Evolutionary conservation across 2,329 filamentous ascomycete genomes (phyloP).

Genomic region (Aspergillus neotritici): DNA sequence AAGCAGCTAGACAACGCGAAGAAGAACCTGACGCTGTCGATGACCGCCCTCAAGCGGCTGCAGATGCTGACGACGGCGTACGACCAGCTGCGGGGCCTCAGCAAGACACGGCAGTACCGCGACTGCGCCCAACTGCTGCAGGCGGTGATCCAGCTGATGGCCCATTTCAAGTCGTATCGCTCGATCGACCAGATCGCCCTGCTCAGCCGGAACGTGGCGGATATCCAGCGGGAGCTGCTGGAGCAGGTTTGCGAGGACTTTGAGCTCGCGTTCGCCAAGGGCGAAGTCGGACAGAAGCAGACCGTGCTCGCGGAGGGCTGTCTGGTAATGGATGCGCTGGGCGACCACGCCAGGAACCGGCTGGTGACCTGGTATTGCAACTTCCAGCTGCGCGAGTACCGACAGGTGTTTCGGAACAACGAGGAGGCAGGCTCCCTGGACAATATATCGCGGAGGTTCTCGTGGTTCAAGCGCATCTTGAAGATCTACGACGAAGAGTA

Average conservation of each 20-base stretch:
- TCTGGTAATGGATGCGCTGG: slow-evolving; percentile 88
- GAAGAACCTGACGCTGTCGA: slow-evolving; percentile 89
- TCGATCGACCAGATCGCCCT: slow-evolving; percentile 97
- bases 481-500: slow-evolving; percentile 96
- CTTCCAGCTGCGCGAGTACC: slow-evolving; percentile 89
- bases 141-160: slow-evolving; percentile 95
- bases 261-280: slow-evolving; percentile 87
- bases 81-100: slow-evolving; percentile 80
- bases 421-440: slow-evolving; percentile 94
- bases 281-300: slow-evolving; percentile 66
- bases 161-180: slow-evolving; percentile 95
- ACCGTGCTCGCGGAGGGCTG: slow-evolving; percentile 78
- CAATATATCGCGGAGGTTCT: slow-evolving; percentile 90
- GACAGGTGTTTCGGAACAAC: slow-evolving; percentile 90
- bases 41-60: slow-evolving; percentile 93
- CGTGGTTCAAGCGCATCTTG: slow-evolving; percentile 93
- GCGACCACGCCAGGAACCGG: slow-evolving; percentile 74
- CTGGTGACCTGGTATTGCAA: slow-evolving; percentile 97
- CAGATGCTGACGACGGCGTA: slow-evolving; percentile 99
- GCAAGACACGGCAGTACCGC: slow-evolving; percentile 81
- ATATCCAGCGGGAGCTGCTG: slow-evolving; percentile 83
- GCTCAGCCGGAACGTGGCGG: slow-evolving; percentile 84
- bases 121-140: slow-evolving; percentile 92
- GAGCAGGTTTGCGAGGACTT: slow-evolving; percentile 99
- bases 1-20: slow-evolving; percentile 96